Evolutionary conservation across 495 filamentous ascomycete genomes (phyloP), one percentile per base, ranked within the genome.

Genomic region (Hyaloscypha hepaticicola): DNA sequence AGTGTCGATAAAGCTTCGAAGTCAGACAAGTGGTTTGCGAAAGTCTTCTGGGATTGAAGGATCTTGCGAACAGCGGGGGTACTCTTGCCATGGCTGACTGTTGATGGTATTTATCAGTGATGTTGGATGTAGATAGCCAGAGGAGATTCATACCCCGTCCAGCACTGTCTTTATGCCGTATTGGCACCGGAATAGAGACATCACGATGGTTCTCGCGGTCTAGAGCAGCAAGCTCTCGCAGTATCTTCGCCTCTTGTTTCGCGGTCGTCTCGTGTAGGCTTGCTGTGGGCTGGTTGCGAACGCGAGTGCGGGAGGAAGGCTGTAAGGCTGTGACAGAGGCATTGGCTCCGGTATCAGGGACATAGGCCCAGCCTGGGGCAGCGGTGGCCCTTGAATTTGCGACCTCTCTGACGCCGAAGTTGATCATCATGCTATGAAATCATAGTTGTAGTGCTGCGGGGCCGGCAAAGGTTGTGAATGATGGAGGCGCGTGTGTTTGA

Each of bases 31-130:
- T 97, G 89, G 75, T 97, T 96, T 48, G 87, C 83, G 69, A 96
- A 96, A 0, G 91, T 93, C 79, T 97, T 97, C 74, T 96, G 90
- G 2, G 88, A 93, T 69, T 87, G 85, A n/a, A 97, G 79, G 68
- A 97, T 95, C 72, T 90, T 90, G 68, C 91, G 90, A n/a, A 95
- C 90, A 72, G 88, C 90, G 3, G 89, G 80, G 21, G 92, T 92
- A 61, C 83, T 81, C 74, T 93, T 92, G 60, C 73, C 78, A 63
- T 72, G 72, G 67, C 55, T 72, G 24, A 53, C 65, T 72, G 50
- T 50, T 19, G 9, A 41, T 63, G 8, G 38, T 19, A 45, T 4
- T 45, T 45, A 16, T 45, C 38, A 45, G 38, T 11, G 6, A 45
- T 45, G 38, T 19, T 45, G 11, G 38, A 16, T 11, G 4, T 45